Base-by-base conservation (phyloP, 805 yeast genomes). In the Phaffomyces antillensis region DNA sequence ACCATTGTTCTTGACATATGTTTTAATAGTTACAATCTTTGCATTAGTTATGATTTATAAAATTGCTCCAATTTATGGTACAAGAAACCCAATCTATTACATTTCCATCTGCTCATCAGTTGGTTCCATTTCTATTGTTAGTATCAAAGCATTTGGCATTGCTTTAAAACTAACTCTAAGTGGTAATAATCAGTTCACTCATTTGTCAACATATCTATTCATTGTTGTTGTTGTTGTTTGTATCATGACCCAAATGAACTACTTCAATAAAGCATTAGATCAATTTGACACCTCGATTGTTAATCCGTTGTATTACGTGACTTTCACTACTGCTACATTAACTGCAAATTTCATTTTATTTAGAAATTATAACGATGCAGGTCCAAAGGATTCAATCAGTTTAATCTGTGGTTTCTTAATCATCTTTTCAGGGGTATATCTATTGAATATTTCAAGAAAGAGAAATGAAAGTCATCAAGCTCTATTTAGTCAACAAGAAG, bases 261-360 rank as follows among this genome's bases (percentile, higher is more conserved):
- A 86, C 62, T 86, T 88, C 72, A 88, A 88, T 73, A 89, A 86
- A 69, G 96, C 96, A 0, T 72, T 88, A 59, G 96, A 90, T 55
- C 96, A 86, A 63, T 88, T 88, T 57, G 96, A 89, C 62, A 88
- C 96, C 7, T 85, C 95, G 0, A 86, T 88, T 54, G 96, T 88
- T 45, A 88, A 88, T 63, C 96, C 96, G 30, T 70, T 88, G 49
- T 88, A 88, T 67, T 88, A 89, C 59, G 96, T 88, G 44, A 81
- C 95, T 1, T 89, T 88, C 68, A 88, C 96, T 34, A 87, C 96
- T 0, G 86, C 85, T 41, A 89, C 96, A 0, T 72, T 88, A 55
- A 72, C 77, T 44, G 96, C 96, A 1, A 86, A 95, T 32, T 89
- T 89, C 62, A 82, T 89, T 49, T 68, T 88, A 43, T 89, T 88